Base-by-base conservation (phyloP, 2,329 filamentous ascomycete species). In the Phaeosphaeriaceae sp. region DNA sequence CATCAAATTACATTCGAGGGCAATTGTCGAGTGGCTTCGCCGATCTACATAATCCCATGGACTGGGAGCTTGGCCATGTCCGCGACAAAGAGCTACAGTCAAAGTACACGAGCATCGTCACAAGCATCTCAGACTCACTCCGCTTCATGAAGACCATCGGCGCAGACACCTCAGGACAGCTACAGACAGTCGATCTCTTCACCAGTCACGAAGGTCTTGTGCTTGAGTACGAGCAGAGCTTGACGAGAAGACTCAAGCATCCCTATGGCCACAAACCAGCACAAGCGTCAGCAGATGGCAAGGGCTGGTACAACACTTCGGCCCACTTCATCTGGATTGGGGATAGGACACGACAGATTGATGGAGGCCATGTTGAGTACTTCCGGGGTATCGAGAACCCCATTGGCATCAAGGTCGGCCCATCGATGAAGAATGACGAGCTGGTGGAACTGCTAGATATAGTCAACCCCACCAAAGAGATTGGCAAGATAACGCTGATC, bases 281-380 rank as follows among this genome's bases (percentile, higher is more conserved):
- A 2, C 61, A 60, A 1, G 51, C 59, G 8, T 75, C 72, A 1
- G 59, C 70, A 6, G 77, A 79, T 52, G 76, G 78, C 17, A 87
- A 86, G 71, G 88, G 89, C 71, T 96, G 92, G 85, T 98, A 96
- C 82, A 91, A 97, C 79, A 98, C 94, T 0, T 97, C 93, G 4
- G 92, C 93, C 0, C 95, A 99, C 77, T 98, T 99, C 82, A 86
- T 99, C 77, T 99, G 95, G 95, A 96, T 99, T 70, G 95, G 95
- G 55, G 95, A 99, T 79, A 91, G 95, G 65, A 99, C 95, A 1
- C 88, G 95, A 49, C 94, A 98, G 79, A 88, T 97, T 48, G 91
- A 95, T 74, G 92, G 94, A 69, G 94, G 91, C 0, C 95, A 99
- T 78, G 91, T 99, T 62, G 95, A 99, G 80, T 99, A 96, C 84